phyloP scores from a whole-genome alignment of 2,329 filamentous ascomycete species.

The Sclerotiophoma versabilis region DNA sequence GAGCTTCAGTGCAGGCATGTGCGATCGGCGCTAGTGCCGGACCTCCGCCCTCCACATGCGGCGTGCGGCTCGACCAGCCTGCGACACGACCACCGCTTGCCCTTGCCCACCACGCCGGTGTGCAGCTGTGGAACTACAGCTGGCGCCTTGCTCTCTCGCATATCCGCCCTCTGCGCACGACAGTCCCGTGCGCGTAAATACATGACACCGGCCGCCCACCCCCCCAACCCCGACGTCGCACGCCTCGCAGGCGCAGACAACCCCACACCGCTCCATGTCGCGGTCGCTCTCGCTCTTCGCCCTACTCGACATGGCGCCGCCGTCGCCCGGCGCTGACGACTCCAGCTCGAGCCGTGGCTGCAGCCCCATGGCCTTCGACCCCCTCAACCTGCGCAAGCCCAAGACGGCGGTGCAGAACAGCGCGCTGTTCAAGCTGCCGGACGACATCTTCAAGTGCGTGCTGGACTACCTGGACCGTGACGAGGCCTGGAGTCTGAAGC shows the following conservation, averaged over 20 bases:
- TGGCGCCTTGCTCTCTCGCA: neutral
- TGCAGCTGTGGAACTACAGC: neutral
- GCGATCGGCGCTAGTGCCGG: constrained; percentile 11
- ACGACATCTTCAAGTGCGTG: constrained; percentile 48
- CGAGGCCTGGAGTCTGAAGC: constrained; percentile 44
- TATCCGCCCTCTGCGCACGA: neutral
- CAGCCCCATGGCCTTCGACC: constrained; percentile 33
- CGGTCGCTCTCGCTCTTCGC: constrained; percentile 25
- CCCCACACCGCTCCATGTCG: neutral
- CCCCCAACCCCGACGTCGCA: neutral
- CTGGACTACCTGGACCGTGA: constrained; percentile 45
- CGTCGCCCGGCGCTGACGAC: constrained; percentile 26
- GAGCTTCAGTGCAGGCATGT: constrained; percentile 16
- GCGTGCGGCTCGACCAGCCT: neutral
- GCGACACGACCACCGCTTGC: neutral
- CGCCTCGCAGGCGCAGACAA: constrained; percentile 2
- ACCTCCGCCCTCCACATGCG: constrained; percentile 7
- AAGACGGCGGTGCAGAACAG: constrained; percentile 27
- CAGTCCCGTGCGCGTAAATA: too few species aligned
- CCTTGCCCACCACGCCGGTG: neutral
- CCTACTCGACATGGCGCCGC: constrained; percentile 31
- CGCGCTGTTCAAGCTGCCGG: constrained; percentile 42
- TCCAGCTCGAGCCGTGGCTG: constrained; percentile 31
- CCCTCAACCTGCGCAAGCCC: constrained; percentile 25
- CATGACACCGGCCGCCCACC: neutral